phyloP scores from a whole-genome alignment of 2,329 filamentous ascomycete genomes.

The Aspergillus sp. region DNA sequence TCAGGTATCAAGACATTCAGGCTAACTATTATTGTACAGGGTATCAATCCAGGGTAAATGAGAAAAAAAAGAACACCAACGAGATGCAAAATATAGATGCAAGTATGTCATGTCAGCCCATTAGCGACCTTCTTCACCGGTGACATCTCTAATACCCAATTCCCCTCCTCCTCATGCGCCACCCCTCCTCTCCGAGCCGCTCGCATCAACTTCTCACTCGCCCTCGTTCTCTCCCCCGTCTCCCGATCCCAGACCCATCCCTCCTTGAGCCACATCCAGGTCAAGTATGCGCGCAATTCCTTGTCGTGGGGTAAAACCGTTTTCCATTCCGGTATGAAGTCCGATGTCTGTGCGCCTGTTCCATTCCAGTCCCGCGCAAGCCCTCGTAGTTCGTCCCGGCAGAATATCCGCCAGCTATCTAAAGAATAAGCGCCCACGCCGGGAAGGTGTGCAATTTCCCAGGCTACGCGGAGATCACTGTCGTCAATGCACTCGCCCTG shows the following conservation, averaged over 20 bases:
- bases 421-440: conserved; percentile 70
- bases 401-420: conserved; percentile 92
- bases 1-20: not conserved
- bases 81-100: not conserved
- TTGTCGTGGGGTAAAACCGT: conserved; percentile 76
- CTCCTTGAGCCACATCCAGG: conserved; percentile 88
- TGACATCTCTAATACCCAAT: conserved; percentile 31
- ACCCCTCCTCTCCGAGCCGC: conserved; percentile 35
- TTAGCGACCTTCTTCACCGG: conserved; percentile 26
- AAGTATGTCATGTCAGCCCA: conserved; percentile 11
- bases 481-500: conserved; percentile 44
- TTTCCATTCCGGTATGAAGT: conserved; percentile 85
- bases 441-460: conserved; percentile 82
- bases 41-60: conserved; percentile 5
- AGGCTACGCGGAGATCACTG: conserved; percentile 50
- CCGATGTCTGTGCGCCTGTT: conserved; percentile 33
- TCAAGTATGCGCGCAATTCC: conserved; percentile 76
- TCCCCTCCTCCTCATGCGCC: conserved; percentile 36
- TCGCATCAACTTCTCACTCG: conserved; percentile 33
- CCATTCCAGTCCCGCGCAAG: conserved; percentile 62
- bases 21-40: not conserved
- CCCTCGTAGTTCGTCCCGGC: conserved; percentile 67
- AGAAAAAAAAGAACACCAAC: conserved; percentile 4
- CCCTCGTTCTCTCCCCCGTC: conserved; percentile 51
- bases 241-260: conserved; percentile 73